phyloP scores from a whole-genome alignment of 2,329 filamentous ascomycete species.

The Celoporthe dispersa region DNA sequence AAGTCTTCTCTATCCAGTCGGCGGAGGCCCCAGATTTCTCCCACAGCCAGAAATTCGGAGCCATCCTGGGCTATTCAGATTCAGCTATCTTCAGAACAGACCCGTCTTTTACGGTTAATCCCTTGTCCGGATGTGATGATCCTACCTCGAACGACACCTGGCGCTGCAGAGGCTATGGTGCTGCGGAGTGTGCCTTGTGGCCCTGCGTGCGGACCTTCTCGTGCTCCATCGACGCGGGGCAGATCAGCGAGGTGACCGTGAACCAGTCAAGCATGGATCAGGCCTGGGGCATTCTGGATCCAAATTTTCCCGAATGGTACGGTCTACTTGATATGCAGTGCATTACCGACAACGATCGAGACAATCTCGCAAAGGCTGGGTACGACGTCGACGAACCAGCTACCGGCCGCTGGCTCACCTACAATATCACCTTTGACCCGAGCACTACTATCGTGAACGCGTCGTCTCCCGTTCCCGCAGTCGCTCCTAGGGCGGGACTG shows the following conservation, averaged over 20 bases:
- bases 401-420: slow-evolving; percentile 3
- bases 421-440: slow-evolving; percentile 11
- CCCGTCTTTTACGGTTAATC: not conserved
- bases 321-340: slow-evolving; percentile 1
- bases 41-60: not conserved
- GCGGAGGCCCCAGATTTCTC: too few relatives aligned
- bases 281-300: not conserved
- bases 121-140: slow-evolving; percentile 4
- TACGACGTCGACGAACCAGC: not conserved
- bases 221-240: slow-evolving; percentile 11
- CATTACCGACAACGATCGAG: not conserved
- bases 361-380: not conserved
- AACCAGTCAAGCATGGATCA: not conserved
- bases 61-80: not conserved
- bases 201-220: slow-evolving; percentile 20
- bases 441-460: not conserved
- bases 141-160: slow-evolving; percentile 4
- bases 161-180: slow-evolving; percentile 19
- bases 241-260: not conserved
- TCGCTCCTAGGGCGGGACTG: not conserved
- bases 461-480: slow-evolving; percentile 2
- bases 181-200: not conserved
- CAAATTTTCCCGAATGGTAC: not conserved
- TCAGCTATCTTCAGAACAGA: not conserved
- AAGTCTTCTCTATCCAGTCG: not conserved